A percentile compares a stretch with the other conserved stretches of the same genome.
Evolutionary conservation across 768 basidiomycete species (phyloP).

Genomic region (Daedaleopsis sinensis): DNA sequence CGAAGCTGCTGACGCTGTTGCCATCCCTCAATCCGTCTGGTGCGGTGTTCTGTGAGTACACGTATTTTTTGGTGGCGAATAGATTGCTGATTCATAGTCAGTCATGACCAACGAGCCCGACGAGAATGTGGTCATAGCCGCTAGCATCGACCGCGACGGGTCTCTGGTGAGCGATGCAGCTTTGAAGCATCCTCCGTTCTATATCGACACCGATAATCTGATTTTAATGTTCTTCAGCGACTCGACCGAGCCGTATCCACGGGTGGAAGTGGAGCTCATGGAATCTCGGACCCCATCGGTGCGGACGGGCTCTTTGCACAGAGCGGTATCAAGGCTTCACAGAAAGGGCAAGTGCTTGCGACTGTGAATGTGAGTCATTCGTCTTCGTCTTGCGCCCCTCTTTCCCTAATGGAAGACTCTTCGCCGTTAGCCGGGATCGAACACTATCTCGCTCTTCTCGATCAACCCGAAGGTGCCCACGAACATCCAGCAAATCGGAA

Average conservation of each 20-base stretch:
- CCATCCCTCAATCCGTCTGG: conserved; percentile 9
- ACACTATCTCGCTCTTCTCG: conserved; percentile 30
- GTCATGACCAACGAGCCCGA: conserved; percentile 53
- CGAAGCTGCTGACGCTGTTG: conserved; percentile 12
- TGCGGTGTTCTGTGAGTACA: conserved; percentile 15
- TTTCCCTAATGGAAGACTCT: neutral
- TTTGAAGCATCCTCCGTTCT: no score
- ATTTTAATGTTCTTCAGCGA: conserved; percentile 9
- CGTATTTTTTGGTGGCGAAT: neutral
- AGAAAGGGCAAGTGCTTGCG: conserved; percentile 24
- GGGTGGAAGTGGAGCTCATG: conserved; percentile 23
- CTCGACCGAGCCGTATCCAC: conserved; percentile 23
- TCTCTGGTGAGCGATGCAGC: conserved; percentile 35
- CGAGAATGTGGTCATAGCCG: conserved; percentile 48
- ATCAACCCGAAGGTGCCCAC: conserved; percentile 29
- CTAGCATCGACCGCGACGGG: conserved; percentile 44
- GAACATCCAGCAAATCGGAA: conserved; percentile 25
- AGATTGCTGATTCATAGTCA: conserved; percentile 17
- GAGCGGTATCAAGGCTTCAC: conserved; percentile 25
- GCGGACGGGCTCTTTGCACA: conserved; percentile 28
- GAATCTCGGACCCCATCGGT: conserved; percentile 17
- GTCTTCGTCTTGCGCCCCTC: no score
- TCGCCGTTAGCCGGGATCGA: conserved; percentile 26
- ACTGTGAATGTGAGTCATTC: conserved; percentile 22
- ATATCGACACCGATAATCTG: neutral